Evolutionary conservation across 257 asterid genomes (phyloP).

Genomic region (Salvia splendens): DNA sequence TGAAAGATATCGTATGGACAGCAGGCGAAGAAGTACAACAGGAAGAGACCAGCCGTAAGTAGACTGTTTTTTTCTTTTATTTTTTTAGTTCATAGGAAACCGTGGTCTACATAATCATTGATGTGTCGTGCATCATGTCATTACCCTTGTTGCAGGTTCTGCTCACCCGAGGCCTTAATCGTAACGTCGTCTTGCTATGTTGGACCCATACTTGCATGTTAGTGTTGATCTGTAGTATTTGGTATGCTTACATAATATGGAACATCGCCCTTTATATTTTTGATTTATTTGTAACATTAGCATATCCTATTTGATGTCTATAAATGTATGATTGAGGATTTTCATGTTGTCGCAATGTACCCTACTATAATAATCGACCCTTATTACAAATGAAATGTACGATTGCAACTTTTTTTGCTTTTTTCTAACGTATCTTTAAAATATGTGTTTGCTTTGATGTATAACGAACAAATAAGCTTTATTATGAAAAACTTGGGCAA

Average conservation of each 20-base stretch:
- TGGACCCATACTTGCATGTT: neutral
- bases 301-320: neutral
- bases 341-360: neutral
- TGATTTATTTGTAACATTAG: neutral
- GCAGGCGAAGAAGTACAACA: constrained; percentile 60
- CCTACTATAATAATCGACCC: too few species aligned
- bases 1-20: constrained; percentile 92
- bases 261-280: too few species aligned
- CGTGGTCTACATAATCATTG: neutral
- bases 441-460: too few species aligned
- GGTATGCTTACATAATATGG: neutral
- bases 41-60: constrained; percentile 50
- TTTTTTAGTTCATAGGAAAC: too few species aligned
- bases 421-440: too few species aligned
- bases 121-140: neutral
- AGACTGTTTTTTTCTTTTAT: neutral
- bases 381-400: too few species aligned
- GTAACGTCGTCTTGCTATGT: neutral
- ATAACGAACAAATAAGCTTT: too few species aligned
- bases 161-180: constrained; percentile 2
- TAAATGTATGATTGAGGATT: neutral
- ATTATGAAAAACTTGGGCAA: too few species aligned
- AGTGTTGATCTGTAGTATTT: neutral
- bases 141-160: constrained; percentile 30
- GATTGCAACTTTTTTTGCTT: too few species aligned